Conservation (phyloP, 1,284 basidiomycete species). For the Irpex sp. region DNA sequence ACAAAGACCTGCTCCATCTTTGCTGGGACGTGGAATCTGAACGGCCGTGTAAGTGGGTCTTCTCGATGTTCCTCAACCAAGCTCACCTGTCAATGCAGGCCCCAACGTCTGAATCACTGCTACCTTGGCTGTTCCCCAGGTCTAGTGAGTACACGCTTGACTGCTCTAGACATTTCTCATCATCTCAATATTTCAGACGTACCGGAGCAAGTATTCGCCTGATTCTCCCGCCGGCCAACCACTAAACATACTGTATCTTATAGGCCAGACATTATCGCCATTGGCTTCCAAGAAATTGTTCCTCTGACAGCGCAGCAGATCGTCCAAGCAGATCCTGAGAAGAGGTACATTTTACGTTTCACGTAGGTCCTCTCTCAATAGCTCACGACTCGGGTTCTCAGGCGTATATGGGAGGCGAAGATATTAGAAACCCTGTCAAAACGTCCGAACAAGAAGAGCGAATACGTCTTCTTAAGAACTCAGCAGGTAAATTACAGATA, state of each 20-base stretch:
- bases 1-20: slow-evolving; percentile 73
- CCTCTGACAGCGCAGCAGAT: slow-evolving; percentile 96
- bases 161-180: slow-evolving; percentile 9
- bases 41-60: slow-evolving; percentile 63
- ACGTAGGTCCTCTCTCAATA: neutral
- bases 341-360: slow-evolving; percentile 50
- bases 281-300: slow-evolving; percentile 98
- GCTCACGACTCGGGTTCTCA: slow-evolving; percentile 25
- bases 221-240: slow-evolving; percentile 17
- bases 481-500: slow-evolving; percentile 62
- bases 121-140: slow-evolving; percentile 88
- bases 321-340: slow-evolving; percentile 92
- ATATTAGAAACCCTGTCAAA: slow-evolving; percentile 76
- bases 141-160: slow-evolving; percentile 46
- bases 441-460: slow-evolving; percentile 58
- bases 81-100: slow-evolving; percentile 23
- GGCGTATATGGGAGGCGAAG: slow-evolving; percentile 81
- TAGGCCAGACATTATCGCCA: slow-evolving; percentile 86
- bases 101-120: slow-evolving; percentile 76
- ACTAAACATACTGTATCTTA: neutral
- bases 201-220: slow-evolving; percentile 41
- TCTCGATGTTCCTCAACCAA: too few species aligned
- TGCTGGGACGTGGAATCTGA: slow-evolving; percentile 94
- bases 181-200: slow-evolving; percentile 31
- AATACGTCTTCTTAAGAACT: slow-evolving; percentile 86